Evolutionary conservation across 2,329 filamentous ascomycete genomes (phyloP).

Genomic region (Cryphonectria nitschkei): DNA sequence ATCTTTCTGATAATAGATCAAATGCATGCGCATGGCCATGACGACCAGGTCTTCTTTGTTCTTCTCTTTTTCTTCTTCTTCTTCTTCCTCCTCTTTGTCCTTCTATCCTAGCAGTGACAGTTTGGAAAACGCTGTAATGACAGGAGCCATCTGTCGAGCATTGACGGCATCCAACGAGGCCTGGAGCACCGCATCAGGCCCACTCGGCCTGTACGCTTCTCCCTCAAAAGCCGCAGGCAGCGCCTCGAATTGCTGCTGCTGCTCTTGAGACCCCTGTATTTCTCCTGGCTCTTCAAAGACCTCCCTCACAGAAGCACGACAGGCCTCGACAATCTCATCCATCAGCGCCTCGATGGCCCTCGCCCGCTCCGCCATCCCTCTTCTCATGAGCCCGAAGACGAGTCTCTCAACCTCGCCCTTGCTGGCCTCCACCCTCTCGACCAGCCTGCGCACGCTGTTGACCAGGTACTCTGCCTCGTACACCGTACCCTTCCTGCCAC

Average conservation of each 20-base stretch:
- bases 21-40: background rate
- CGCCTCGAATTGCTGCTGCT: constrained; percentile 30
- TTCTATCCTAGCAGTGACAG: constrained; percentile 54
- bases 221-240: constrained; percentile 29
- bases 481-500: constrained; percentile 93
- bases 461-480: constrained; percentile 98
- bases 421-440: constrained; percentile 78
- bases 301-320: constrained; percentile 67
- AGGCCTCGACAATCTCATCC: constrained; percentile 73
- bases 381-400: constrained; percentile 74
- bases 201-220: constrained; percentile 42
- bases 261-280: constrained; percentile 30
- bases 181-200: constrained; percentile 56
- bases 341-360: constrained; percentile 75
- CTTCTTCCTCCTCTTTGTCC: background rate
- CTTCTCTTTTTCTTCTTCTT: background rate
- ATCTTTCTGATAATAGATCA: constrained; percentile 13
- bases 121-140: constrained; percentile 53
- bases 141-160: constrained; percentile 51
- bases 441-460: constrained; percentile 79
- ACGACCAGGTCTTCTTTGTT: background rate
- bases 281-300: constrained; percentile 58
- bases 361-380: constrained; percentile 87
- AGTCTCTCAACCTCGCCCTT: constrained; percentile 74
- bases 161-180: constrained; percentile 53